Percentiles rank a stretch among this genome's conserved stretches.
These are phyloP conservation scores for Polychytrium aggregatum DNA, from an alignment of 192 early-diverging fungal genomes.

Conservation along the genomic window DNA sequence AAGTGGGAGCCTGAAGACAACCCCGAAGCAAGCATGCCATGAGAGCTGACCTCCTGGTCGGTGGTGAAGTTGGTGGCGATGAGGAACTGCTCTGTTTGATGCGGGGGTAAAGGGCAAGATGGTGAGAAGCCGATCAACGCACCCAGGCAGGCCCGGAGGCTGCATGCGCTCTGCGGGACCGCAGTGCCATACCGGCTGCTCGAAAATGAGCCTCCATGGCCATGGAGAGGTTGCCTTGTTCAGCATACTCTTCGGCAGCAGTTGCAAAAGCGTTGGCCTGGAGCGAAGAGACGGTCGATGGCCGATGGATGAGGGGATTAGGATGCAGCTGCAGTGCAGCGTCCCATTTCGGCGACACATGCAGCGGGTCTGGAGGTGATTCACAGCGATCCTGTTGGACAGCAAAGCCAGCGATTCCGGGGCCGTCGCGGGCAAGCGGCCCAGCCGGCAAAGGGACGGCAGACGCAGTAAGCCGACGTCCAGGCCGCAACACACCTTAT, in stretches of 20 bases:
- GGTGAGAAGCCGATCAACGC: not conserved
- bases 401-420: too few relatives aligned
- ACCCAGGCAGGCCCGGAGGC: not conserved
- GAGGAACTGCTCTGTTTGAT: conserved; percentile 38
- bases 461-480: not conserved
- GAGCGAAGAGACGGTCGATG: too few relatives aligned
- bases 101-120: not conserved
- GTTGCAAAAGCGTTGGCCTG: conserved; percentile 57
- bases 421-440: too few relatives aligned
- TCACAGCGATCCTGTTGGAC: too few relatives aligned
- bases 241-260: conserved; percentile 50
- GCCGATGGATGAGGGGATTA: too few relatives aligned
- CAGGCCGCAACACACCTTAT: not conserved
- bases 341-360: too few relatives aligned
- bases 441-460: not conserved
- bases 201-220: conserved; percentile 53
- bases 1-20: too few relatives aligned
- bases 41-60: conserved; percentile 54
- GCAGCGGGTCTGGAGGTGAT: too few relatives aligned
- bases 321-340: too few relatives aligned
- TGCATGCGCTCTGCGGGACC: not conserved
- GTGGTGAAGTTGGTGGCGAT: conserved; percentile 40
- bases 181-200: conserved; percentile 44
- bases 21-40: too few relatives aligned
- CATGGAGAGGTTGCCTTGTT: conserved; percentile 39